These are phyloP conservation scores for Claviceps sp. DNA, from an alignment of 2,329 filamentous ascomycete species.

Conservation along the genomic window DNA sequence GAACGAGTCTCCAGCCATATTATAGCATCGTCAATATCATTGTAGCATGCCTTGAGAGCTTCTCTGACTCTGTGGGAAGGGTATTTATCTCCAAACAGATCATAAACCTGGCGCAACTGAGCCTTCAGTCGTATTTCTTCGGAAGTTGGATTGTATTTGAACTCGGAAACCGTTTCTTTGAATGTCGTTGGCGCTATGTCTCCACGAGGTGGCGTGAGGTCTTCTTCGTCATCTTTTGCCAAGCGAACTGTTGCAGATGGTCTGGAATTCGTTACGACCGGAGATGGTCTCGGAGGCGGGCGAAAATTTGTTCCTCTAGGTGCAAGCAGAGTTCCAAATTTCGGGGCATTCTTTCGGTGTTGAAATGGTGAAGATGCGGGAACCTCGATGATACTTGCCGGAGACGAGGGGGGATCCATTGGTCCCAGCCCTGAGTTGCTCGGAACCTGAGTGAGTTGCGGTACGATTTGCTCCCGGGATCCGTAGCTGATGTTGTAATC, in stretches of 20 bases:
- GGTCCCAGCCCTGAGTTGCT: conserved; percentile 22
- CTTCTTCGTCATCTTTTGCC: conserved; percentile 34
- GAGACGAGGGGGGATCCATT: conserved; percentile 26
- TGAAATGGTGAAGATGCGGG: conserved; percentile 72
- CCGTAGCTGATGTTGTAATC: conserved; percentile 18
- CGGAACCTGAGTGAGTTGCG: conserved; percentile 35
- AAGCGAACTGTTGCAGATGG: conserved; percentile 29
- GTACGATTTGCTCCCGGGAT: conserved; percentile 12
- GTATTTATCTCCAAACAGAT: conserved; percentile 20
- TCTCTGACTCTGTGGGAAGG: conserved; percentile 19
- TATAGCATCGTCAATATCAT: conserved; percentile 24
- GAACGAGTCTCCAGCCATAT: conserved; percentile 15
- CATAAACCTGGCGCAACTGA: conserved; percentile 24
- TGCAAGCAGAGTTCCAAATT: conserved; percentile 49
- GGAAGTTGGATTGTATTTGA: conserved; percentile 34
- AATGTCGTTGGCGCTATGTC: conserved; percentile 51
- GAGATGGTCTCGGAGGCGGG: conserved; percentile 24
- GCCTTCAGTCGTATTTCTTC: conserved; percentile 22
- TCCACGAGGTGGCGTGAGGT: conserved; percentile 37
- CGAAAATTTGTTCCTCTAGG: conserved; percentile 63
- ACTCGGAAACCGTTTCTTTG: conserved; percentile 25
- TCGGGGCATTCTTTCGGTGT: conserved; percentile 17
- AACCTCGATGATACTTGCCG: conserved; percentile 53
- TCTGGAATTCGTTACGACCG: conserved; percentile 17
- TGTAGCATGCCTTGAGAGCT: conserved; percentile 18